Base-by-base conservation (phyloP, 2,329 filamentous ascomycete species). In the Gyromitra esculenta region DNA sequence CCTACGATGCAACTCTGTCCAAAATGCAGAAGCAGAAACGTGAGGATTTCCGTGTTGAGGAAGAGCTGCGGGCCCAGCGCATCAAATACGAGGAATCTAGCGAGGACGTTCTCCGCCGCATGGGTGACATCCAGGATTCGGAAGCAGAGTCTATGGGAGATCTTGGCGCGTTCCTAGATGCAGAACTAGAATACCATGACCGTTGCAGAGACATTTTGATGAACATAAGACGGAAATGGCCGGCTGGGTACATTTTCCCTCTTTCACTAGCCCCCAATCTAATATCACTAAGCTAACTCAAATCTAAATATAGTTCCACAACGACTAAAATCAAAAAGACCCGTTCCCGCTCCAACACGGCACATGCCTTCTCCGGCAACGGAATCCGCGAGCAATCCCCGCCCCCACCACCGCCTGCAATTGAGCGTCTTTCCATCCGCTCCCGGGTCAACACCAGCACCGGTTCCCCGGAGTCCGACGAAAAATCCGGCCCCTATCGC, bases 81-180 rank as follows among this genome's bases (percentile, higher is more conserved):
- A 92, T 93, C 81, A 98, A 98, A 85, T 98, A 97, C 82, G 96
- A 98, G 82, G 96, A 98, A 85, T 91, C 93, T 15, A 96, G 89
- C 82, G 95, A 98, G 82, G 95, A 98, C 81, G 94, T 98, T 70
- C 88, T 91, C 81, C 89, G 95, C 76, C 89, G 95, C 71, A 98
- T 98, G 96, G 90, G 96, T 84, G 95, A 98, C 82, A 96, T 98
- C 85, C 95, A 96, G 85, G 94, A 97, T 81, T 89, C 93, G 25
- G 95, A 98, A 84, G 87, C 87, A 56, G 95, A 98, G 79, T 93
- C 91, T 81, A 89, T 97, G 54, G 87, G 88, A 62, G 93, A 97
- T 82, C 86, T 98, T 73, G 90, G 90, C 2, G 86, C 89, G 18
- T 96, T 98, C 83, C 85, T 98, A 66, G 94, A 98, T 77, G 91